Percentiles rank a stretch among this genome's conserved stretches.
These are phyloP conservation scores for Collybia sordida DNA, from an alignment of 768 basidiomycete genomes.

Conservation along the genomic window DNA sequence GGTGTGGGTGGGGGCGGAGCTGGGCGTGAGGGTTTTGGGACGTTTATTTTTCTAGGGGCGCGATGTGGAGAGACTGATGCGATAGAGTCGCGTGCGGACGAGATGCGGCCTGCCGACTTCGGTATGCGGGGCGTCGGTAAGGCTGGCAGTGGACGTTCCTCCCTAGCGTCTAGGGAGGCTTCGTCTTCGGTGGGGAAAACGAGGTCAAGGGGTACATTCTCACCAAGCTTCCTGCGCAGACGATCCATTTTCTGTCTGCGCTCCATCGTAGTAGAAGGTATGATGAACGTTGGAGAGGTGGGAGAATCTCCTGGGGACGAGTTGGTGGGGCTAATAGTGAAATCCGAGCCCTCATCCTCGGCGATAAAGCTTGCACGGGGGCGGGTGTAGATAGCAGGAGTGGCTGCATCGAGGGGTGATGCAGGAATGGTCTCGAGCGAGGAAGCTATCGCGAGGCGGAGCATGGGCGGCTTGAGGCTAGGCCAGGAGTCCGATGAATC, in stretches of 20 bases:
- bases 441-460: slow-evolving; percentile 19
- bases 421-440: slow-evolving; percentile 28
- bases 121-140: not conserved
- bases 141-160: not conserved
- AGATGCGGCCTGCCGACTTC: not conserved
- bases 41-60: not conserved
- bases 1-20: not conserved
- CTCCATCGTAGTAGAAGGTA: slow-evolving; percentile 38
- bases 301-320: slow-evolving; percentile 24
- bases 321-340: slow-evolving; percentile 21
- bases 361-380: not conserved
- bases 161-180: not conserved
- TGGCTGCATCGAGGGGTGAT: slow-evolving; percentile 17
- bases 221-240: slow-evolving; percentile 59
- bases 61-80: not conserved
- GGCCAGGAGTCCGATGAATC: slow-evolving; percentile 10
- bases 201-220: slow-evolving; percentile 59
- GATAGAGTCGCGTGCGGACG: slow-evolving; percentile 1
- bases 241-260: slow-evolving; percentile 64
- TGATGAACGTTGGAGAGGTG: slow-evolving; percentile 33
- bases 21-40: not conserved
- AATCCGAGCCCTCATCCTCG: slow-evolving; percentile 7
- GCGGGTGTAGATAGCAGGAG: slow-evolving; percentile 11
- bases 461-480: slow-evolving; percentile 12
- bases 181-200: slow-evolving; percentile 46